These are phyloP conservation scores for Nicotiana tomentosiformis DNA, from an alignment of 257 asterid genomes.

Conservation along the genomic window DNA sequence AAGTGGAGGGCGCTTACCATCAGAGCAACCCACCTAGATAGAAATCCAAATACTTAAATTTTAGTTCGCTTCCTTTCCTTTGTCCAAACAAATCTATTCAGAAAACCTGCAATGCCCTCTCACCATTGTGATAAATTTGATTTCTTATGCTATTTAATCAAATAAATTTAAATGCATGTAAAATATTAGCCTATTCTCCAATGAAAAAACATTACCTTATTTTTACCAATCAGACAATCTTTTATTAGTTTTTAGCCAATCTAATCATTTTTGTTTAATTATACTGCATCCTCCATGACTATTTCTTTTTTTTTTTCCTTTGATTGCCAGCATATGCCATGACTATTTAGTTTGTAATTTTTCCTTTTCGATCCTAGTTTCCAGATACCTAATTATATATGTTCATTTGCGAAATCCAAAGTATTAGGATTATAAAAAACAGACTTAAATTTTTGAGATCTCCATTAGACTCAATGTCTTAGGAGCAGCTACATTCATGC, in stretches of 20 bases:
- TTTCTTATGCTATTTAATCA: neutral
- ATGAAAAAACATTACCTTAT: neutral
- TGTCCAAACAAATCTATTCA: neutral
- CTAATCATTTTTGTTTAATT: neutral
- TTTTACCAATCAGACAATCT: neutral
- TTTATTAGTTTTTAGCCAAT: neutral
- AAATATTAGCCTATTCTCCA: neutral
- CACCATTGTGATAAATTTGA: neutral
- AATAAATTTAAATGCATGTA: neutral
- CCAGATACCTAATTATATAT: neutral
- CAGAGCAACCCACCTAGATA: neutral
- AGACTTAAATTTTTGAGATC: neutral
- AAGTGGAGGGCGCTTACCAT: no score
- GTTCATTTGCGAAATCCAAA: neutral
- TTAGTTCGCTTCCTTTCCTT: neutral
- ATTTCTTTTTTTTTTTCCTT: neutral
- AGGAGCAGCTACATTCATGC: neutral
- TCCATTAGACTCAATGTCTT: neutral
- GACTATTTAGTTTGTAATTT: neutral
- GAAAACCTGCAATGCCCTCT: neutral
- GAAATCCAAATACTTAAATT: neutral
- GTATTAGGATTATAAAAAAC: neutral
- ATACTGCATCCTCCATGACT: neutral
- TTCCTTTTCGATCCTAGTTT: neutral
- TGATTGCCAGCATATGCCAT: neutral